Evolutionary conservation across 371 early-diverging fungal genomes (phyloP).

Genomic region (Rhizopus delemar): DNA sequence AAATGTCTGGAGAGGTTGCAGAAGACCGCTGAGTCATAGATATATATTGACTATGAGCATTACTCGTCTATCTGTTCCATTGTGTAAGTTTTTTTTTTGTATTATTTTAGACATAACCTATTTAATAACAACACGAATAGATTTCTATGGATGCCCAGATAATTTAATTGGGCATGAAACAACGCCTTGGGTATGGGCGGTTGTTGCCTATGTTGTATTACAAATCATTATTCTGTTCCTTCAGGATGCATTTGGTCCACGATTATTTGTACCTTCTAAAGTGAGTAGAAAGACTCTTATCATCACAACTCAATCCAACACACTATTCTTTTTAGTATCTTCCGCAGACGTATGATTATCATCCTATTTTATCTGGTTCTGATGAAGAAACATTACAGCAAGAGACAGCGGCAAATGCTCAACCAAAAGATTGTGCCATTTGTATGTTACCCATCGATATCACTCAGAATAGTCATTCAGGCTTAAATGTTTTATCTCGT

Average conservation of each 20-base stretch:
- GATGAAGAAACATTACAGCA: slow-evolving; percentile 40
- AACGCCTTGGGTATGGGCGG: slow-evolving; percentile 53
- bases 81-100: slow-evolving; percentile 43
- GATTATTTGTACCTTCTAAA: slow-evolving; percentile 73
- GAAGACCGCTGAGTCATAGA: slow-evolving; percentile 58
- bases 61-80: slow-evolving; percentile 61
- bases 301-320: not conserved
- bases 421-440: slow-evolving; percentile 68
- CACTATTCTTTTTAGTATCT: slow-evolving; percentile 43
- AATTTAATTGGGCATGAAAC: slow-evolving; percentile 59
- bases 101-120: not conserved
- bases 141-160: slow-evolving; percentile 64
- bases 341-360: slow-evolving; percentile 75
- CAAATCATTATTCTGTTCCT: slow-evolving; percentile 64
- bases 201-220: slow-evolving; percentile 58
- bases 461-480: slow-evolving; percentile 33
- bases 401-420: not conserved
- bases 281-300: slow-evolving; percentile 30
- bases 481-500: slow-evolving; percentile 54
- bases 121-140: slow-evolving; percentile 12
- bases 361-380: slow-evolving; percentile 55
- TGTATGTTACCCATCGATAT: slow-evolving; percentile 72
- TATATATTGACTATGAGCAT: slow-evolving; percentile 68
- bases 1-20: slow-evolving; percentile 65
- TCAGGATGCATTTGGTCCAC: slow-evolving; percentile 73